These are phyloP conservation scores for Decorospora gaudefroyi DNA, from an alignment of 2,329 filamentous ascomycete genomes.

Conservation along the genomic window DNA sequence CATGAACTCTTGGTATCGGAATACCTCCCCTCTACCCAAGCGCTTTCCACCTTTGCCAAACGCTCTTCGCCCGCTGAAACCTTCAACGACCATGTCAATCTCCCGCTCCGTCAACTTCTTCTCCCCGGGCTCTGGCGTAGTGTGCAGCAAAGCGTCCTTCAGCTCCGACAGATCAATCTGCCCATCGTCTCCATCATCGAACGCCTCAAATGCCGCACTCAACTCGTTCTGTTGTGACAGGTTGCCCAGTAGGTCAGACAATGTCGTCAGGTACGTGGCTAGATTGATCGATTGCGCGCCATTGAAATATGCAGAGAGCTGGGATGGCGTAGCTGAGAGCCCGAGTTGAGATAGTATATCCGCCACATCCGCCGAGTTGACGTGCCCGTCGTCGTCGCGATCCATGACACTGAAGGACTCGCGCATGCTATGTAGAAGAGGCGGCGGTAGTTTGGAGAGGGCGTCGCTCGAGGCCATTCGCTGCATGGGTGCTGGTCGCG, in stretches of 20 bases:
- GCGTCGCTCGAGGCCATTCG: slow-evolving; percentile 37
- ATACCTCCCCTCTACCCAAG: slow-evolving; percentile 75
- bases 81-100: slow-evolving; percentile 83
- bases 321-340: slow-evolving; percentile 70
- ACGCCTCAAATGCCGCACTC: slow-evolving; percentile 87
- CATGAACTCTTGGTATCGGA: slow-evolving; percentile 93
- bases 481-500: slow-evolving; percentile 33
- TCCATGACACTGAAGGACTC: slow-evolving; percentile 95
- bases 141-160: slow-evolving; percentile 79
- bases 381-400: slow-evolving; percentile 79
- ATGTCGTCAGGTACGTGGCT: slow-evolving; percentile 80
- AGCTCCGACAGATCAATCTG: slow-evolving; percentile 85
- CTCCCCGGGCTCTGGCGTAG: slow-evolving; percentile 66
- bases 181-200: slow-evolving; percentile 93
- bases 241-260: slow-evolving; percentile 73
- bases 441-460: slow-evolving; percentile 74
- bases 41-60: slow-evolving; percentile 67
- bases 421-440: slow-evolving; percentile 83
- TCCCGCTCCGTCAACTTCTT: slow-evolving; percentile 56
- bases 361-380: slow-evolving; percentile 80
- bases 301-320: slow-evolving; percentile 80
- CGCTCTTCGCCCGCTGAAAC: slow-evolving; percentile 80
- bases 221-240: slow-evolving; percentile 81
- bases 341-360: slow-evolving; percentile 88
- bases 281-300: slow-evolving; percentile 75